A percentile compares a stretch with the other conserved stretches of the same genome.
Conservation (phyloP, 2,329 filamentous ascomycete species). For the Calonectria pseudoreteaudii region DNA sequence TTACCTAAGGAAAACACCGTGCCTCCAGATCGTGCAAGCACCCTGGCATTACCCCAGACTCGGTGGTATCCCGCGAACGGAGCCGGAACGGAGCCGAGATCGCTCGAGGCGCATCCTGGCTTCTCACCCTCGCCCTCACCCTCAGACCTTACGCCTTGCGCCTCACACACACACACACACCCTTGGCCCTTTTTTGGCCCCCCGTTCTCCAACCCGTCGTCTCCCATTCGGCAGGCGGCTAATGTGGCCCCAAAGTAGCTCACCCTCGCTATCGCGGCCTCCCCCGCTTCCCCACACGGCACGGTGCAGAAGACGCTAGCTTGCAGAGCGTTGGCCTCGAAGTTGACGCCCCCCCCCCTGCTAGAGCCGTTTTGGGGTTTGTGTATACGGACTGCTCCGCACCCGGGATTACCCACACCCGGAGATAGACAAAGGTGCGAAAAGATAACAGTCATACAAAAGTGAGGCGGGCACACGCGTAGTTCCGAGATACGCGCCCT, state of each 20-base stretch:
- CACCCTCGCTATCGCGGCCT: not conserved
- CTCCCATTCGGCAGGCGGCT: not conserved
- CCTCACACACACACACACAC: not conserved
- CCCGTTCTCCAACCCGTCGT: not conserved
- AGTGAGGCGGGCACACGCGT: not conserved
- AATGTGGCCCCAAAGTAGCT: not conserved
- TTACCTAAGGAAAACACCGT: conserved; percentile 2
- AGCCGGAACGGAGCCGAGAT: conserved; percentile 6
- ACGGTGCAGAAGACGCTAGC: not conserved
- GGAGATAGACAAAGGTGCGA: not conserved
- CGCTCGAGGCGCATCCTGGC: not conserved
- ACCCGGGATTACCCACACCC: not conserved
- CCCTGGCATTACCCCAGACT: not conserved
- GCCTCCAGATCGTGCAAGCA: not conserved
- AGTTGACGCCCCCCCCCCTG: not conserved
- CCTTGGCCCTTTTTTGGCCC: not conserved
- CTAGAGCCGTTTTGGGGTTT: conserved; percentile 2
- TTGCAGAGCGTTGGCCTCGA: not conserved
- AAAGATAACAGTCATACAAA: not conserved
- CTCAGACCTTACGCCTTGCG: too few relatives aligned
- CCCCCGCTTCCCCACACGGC: conserved; percentile 8
- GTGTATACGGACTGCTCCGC: not conserved
- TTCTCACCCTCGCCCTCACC: not conserved
- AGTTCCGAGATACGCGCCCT: not conserved
- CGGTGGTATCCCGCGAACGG: not conserved